A percentile compares a stretch with the other conserved stretches of the same genome.
phyloP scores from a whole-genome alignment of 2,329 filamentous ascomycete species.

The Alternaria ventricosa region DNA sequence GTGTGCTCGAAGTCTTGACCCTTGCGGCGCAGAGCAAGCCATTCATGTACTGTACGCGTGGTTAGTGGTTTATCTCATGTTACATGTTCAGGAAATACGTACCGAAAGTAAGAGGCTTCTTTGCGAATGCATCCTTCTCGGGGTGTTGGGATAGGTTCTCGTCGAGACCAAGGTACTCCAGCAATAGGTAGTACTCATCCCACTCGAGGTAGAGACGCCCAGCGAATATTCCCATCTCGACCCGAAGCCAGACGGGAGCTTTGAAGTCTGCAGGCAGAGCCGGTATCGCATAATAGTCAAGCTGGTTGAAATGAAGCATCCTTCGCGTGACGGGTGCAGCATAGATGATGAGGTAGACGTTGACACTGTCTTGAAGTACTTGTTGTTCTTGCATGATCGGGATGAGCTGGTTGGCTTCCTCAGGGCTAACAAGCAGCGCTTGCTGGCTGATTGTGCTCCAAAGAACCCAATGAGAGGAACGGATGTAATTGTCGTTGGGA shows the following conservation, averaged over 20 bases:
- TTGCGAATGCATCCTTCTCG: slow-evolving; percentile 20
- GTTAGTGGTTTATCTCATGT: slow-evolving; percentile 45
- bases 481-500: slow-evolving; percentile 54
- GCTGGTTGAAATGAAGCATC: slow-evolving; percentile 65
- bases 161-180: slow-evolving; percentile 33
- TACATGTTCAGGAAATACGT: slow-evolving; percentile 2
- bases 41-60: slow-evolving; percentile 56
- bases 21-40: slow-evolving; percentile 61
- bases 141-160: slow-evolving; percentile 6
- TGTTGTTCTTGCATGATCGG: slow-evolving; percentile 47
- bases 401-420: slow-evolving; percentile 67
- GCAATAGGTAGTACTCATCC: slow-evolving; percentile 49
- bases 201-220: slow-evolving; percentile 67
- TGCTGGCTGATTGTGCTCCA: slow-evolving; percentile 58
- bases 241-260: slow-evolving; percentile 60
- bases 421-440: slow-evolving; percentile 66
- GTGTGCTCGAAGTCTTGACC: slow-evolving; percentile 65
- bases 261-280: slow-evolving; percentile 49
- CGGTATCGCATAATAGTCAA: slow-evolving; percentile 63
- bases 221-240: slow-evolving; percentile 66
- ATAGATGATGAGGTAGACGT: slow-evolving; percentile 62
- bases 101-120: slow-evolving; percentile 38
- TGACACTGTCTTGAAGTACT: neutral
- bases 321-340: slow-evolving; percentile 65
- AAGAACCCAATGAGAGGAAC: slow-evolving; percentile 67